Base-by-base conservation (phyloP, 306 rosid genomes). In the Sophora flavescens region DNA sequence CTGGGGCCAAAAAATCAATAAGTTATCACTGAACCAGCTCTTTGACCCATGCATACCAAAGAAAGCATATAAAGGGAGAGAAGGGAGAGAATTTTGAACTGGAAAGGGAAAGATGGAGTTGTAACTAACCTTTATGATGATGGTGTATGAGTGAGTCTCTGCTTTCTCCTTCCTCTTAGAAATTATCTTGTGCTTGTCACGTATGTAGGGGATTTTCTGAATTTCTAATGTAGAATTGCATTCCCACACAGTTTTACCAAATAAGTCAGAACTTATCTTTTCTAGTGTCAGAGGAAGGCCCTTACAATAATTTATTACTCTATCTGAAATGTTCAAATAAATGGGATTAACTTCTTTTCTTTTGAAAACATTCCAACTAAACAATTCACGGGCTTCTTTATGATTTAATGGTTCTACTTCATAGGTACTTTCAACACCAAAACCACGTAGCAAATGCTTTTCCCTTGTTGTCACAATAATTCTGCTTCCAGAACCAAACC, bases 81-180 rank as follows among this genome's bases (percentile, higher is more conserved):
- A 58, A 71, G 32, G 66, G 4, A 18, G 30, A 48, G 57, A 71
- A 15, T 54, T 51, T 1, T 60, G 28, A 26, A 78, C 47, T 35
- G 5, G 15, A 6, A 69, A 57, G 61, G 48, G 68, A 44, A 50
- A 36, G 62, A 30, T 47, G 18, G 64, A 56, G 45, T 36, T 53
- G 10, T 44, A 44, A 95, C 98, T 44, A 44, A 95, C 98, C 97
- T 90, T 95, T 41, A 95, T 87, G 6, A 89, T 89, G 6, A 89
- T 89, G 11, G 97, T 91, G 75, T 81, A 95, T 68, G 92, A 88
- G 73, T 92, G 98, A 65, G 98, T 96, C 84, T 95, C 95, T 7
- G 90, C 96, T 82, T 92, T 92, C 72, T 95, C 90, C 85, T 77
- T 92, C 86, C 87, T 95, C 84, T 90, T 91, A 36, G 41, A 36